Base-by-base conservation (phyloP, 768 basidiomycete species). In the Xanthoconium purpureum region DNA sequence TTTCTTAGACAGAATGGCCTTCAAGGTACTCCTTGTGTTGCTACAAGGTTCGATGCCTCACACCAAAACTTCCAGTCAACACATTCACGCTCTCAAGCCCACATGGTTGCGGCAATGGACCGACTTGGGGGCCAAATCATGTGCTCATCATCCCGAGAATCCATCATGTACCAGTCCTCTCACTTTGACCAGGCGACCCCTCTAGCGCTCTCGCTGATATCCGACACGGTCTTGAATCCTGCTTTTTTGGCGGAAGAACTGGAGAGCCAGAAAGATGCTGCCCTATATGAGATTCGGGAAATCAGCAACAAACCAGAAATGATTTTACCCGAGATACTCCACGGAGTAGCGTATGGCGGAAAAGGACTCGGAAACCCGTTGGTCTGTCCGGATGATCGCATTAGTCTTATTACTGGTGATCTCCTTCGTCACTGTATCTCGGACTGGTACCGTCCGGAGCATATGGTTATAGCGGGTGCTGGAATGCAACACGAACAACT, bases 131-230 rank as follows among this genome's bases (percentile, higher is more conserved):
- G 94, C 15, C 93, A 96, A 74, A 94, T 98, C 56, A 79, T 89
- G 72, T 94, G 90, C 67, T 87, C 93, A 17, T 91, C 93, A 17
- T 88, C 93, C 3, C 81, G 97, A 45, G 97, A 99, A 71, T 83
- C 92, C 20, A 94, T 98, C 67, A 92, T 97, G 89, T 99, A 98
- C 70, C 97, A 98, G 73, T 96, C 96, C 12, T 92, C 94, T 38
- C 89, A 96, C 70, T 95, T 94, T 67, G 85, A 93, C 62, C 77
- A 84, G 58, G 85, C 84, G 39, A 91, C 94, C 3, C 84, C 90
- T 1, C 78, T 85, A 8, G 93, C 94, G 12, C 70, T 99, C 48
- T 88, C 89, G 29, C 82, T 98, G 59, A 91, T 99, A 57, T 84
- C 95, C 35, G 95, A 98, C 72, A 96, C 95, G 15, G 86, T 91